A percentile compares a stretch with the other conserved stretches of the same genome.
phyloP scores from a whole-genome alignment of 1,139 yeast genomes.

The Debaryomyces psychrophilus region DNA sequence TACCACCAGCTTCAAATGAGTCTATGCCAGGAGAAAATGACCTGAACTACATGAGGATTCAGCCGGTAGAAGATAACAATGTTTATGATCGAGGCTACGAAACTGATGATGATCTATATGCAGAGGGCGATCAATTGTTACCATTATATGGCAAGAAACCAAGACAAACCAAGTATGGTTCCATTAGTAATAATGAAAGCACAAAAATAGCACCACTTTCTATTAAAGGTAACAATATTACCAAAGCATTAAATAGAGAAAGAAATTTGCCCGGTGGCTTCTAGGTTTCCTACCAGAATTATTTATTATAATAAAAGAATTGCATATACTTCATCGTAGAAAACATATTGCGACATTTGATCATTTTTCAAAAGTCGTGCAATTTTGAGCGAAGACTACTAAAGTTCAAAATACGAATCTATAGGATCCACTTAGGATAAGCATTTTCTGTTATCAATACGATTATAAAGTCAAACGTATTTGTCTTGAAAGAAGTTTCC shows the following conservation, averaged over 20 bases:
- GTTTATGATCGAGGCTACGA: constrained; percentile 47
- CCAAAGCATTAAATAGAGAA: constrained; percentile 33
- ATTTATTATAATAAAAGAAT: neutral
- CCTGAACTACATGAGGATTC: constrained; percentile 44
- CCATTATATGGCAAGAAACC: constrained; percentile 28
- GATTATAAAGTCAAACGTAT: neutral
- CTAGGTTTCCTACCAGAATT: neutral
- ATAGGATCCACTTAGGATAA: neutral
- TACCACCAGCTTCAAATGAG: constrained; percentile 14
- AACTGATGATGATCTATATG: constrained; percentile 44
- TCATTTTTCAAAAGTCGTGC: neutral
- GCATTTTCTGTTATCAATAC: neutral
- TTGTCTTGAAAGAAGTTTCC: neutral
- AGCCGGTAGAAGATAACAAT: constrained; percentile 31
- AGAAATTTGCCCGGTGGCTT: constrained; percentile 37
- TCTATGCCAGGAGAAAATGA: constrained; percentile 24
- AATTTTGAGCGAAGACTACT: neutral
- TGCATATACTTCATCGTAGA: neutral
- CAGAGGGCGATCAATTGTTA: constrained; percentile 37
- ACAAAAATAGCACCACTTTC: constrained; percentile 20
- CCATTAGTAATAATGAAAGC: constrained; percentile 15
- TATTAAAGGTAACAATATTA: constrained; percentile 27
- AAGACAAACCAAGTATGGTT: constrained; percentile 22
- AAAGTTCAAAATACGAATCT: neutral
- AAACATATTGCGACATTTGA: constrained; percentile 1